These are phyloP conservation scores for Lagerstroemia fauriei DNA, from an alignment of 441 rosid genomes.

Conservation along the genomic window DNA sequence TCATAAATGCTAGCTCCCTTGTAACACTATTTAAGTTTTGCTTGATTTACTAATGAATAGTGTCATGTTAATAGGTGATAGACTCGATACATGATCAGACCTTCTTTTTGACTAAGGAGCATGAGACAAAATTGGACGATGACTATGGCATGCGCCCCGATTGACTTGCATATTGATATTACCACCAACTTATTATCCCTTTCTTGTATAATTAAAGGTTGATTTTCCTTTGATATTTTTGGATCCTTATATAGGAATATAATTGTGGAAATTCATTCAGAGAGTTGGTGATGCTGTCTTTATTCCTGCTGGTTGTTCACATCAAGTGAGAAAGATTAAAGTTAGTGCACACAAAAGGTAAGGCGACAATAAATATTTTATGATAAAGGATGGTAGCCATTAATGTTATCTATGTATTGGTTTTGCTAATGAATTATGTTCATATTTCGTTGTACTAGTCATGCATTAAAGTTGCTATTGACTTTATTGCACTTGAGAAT, in stretches of 20 bases:
- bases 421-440: neutral
- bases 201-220: neutral
- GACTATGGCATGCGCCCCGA: conserved; percentile 43
- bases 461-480: neutral
- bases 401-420: neutral
- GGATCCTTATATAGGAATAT: too few species aligned
- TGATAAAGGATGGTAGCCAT: too few species aligned
- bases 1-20: too few species aligned
- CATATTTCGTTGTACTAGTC: neutral
- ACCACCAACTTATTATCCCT: conserved; percentile 9
- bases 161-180: neutral
- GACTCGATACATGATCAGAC: conserved; percentile 50
- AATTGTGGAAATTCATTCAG: too few species aligned
- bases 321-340: conserved; percentile 47
- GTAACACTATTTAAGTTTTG: neutral
- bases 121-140: conserved; percentile 44
- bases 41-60: neutral
- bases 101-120: conserved; percentile 38
- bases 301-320: conserved; percentile 47
- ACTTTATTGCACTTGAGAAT: conserved; percentile 37
- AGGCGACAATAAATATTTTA: too few species aligned
- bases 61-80: conserved; percentile 32
- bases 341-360: neutral
- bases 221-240: neutral
- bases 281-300: conserved; percentile 46